These are phyloP conservation scores for Fusarium paranaense DNA, from an alignment of 2,329 filamentous ascomycete genomes.

Conservation along the genomic window DNA sequence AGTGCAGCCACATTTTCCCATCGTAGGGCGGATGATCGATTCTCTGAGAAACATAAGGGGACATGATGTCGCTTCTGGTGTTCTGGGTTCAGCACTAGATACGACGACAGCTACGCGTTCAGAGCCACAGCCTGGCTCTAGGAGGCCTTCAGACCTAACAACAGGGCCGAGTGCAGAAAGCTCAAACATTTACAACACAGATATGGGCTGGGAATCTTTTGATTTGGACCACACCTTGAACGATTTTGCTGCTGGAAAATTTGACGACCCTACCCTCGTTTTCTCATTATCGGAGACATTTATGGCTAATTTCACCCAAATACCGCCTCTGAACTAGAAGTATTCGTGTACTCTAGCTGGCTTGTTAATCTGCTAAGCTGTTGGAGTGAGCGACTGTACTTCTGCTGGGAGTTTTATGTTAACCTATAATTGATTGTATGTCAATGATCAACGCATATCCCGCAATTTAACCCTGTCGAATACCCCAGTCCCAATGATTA, in stretches of 20 bases:
- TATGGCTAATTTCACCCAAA: not conserved
- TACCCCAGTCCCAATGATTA: no score
- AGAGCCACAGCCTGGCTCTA: not conserved
- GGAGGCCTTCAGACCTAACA: no score
- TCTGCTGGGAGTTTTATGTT: no score
- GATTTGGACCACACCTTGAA: not conserved
- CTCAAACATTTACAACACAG: not conserved
- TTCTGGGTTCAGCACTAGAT: not conserved
- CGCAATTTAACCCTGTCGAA: no score
- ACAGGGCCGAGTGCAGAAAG: no score
- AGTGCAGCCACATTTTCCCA: slow-evolving; percentile 20
- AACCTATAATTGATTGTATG: no score
- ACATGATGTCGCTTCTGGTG: not conserved
- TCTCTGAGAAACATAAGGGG: slow-evolving; percentile 7
- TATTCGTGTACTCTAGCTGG: no score
- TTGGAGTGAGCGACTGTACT: no score
- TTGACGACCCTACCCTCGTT: not conserved
- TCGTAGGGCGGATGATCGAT: slow-evolving; percentile 20
- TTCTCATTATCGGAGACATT: not conserved
- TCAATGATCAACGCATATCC: no score
- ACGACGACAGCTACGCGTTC: not conserved
- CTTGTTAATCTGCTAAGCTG: no score
- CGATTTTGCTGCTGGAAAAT: not conserved
- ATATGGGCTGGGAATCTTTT: not conserved
- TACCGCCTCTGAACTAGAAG: not conserved